phyloP scores from a whole-genome alignment of 1,284 basidiomycete species.

The Amylostereum areolatum region DNA sequence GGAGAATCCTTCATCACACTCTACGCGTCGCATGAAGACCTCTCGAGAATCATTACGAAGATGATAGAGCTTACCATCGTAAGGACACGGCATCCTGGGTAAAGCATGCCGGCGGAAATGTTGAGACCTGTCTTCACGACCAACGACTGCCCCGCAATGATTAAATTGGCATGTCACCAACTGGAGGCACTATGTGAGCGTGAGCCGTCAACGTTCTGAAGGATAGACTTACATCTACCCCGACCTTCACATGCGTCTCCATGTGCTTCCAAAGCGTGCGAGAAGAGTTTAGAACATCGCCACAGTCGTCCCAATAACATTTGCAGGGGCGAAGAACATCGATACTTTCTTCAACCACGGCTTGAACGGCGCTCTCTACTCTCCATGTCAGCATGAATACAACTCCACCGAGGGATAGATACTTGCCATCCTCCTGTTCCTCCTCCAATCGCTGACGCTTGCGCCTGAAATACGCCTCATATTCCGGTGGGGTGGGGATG shows the following conservation, averaged over 20 bases:
- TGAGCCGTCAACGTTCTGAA: background rate
- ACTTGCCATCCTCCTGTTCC: background rate
- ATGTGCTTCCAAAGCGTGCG: background rate
- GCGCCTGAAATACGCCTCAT: background rate
- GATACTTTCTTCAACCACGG: background rate
- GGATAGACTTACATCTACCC: background rate
- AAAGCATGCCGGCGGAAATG: background rate
- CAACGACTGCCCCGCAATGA: background rate
- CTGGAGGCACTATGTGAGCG: background rate
- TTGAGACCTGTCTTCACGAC: background rate
- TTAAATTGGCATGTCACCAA: background rate
- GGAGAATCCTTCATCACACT: slow-evolving; percentile 11
- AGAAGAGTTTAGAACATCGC: background rate
- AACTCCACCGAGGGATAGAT: background rate
- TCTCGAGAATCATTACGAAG: too few relatives aligned
- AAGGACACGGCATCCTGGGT: background rate
- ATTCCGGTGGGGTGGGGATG: background rate
- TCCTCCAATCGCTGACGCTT: background rate
- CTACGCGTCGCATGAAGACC: background rate
- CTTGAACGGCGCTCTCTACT: background rate
- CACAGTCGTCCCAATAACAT: background rate
- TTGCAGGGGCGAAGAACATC: background rate
- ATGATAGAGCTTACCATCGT: too few relatives aligned
- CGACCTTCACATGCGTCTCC: background rate
- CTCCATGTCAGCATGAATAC: background rate